phyloP scores from a whole-genome alignment of 2,329 filamentous ascomycete species.

The Trichoderma koningiopsis region DNA sequence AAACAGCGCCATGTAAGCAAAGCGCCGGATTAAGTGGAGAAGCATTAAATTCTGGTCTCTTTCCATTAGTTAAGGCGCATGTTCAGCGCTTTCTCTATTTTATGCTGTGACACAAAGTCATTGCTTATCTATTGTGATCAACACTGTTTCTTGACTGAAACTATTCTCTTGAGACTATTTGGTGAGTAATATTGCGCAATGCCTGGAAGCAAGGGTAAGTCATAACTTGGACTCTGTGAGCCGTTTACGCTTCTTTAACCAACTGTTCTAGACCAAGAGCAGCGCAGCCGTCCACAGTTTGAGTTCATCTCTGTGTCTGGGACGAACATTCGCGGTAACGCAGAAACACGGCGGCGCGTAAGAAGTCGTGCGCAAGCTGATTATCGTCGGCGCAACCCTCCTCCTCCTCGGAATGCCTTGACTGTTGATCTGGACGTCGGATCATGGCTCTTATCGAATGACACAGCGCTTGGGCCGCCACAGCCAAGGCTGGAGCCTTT shows the following conservation, averaged over 20 bases:
- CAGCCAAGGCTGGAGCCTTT: not conserved
- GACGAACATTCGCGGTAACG: conserved; percentile 11
- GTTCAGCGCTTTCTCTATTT: not conserved
- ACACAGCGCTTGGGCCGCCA: not conserved
- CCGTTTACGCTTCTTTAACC: not conserved
- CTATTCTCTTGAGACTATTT: not conserved
- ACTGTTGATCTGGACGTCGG: conserved; percentile 16
- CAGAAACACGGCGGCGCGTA: conserved; percentile 15
- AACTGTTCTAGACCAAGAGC: not conserved
- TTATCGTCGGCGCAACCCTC: conserved; percentile 17
- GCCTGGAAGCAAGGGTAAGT: not conserved
- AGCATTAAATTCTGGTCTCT: not conserved
- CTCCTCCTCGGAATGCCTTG: conserved; percentile 9
- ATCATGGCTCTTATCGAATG: conserved; percentile 14
- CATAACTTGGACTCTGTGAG: not conserved
- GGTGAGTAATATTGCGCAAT: not conserved
- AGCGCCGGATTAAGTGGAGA: not conserved
- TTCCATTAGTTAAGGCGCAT: not conserved
- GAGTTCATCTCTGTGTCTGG: conserved; percentile 19
- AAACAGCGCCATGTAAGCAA: not conserved
- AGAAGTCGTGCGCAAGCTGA: conserved; percentile 18
- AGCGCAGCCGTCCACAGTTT: not conserved
- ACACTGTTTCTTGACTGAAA: not conserved
- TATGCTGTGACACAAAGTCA: not conserved
- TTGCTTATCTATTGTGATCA: not conserved